Evolutionary conservation across 202 grass and related monocot genomes (phyloP), one percentile per base, ranked within the genome.

Genomic region (Panicum hallii): DNA sequence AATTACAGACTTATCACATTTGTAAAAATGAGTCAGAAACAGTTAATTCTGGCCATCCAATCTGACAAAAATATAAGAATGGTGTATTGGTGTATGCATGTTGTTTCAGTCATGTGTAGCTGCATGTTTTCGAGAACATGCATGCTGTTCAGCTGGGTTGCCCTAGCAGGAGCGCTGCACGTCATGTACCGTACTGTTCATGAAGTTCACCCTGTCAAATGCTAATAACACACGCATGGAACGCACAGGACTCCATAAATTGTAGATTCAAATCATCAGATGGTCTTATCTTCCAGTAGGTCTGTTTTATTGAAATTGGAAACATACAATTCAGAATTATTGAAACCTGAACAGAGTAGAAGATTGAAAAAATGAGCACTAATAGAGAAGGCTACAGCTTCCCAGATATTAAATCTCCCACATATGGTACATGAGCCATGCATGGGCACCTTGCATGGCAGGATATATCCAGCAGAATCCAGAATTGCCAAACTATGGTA

Each of bases 401-500:
- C 36, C 36, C 36, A 38, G 36, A 57, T 60, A 60, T 11, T 26
- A 23, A 26, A 60, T 12, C 57, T 26, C 55, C 1, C 22, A 60
- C 2, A 26, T 60, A 60, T 14, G 47, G 14, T 64, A 67, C 16
- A 63, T 55, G 83, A 74, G 90, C 83, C 16, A 86, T 80, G 42
- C 16, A 86, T 80, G 42, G 79, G 83, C 76, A 98, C 75, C 32
- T 77, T 44, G 8, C 8, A 38, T 84, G 57, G 83, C 84, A 63
- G 55, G 65, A 45, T 91, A 60, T 60, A 88, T 81, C 91, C 93
- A 61, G 75, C 57, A 22, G 79, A 68, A 90, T 88, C 66, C 79
- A 85, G 73, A 41, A 85, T 75, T 4, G 68, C 91, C 82, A 4
- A 92, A 56, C 70, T 41, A 10, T 11, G 38, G 84, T 43, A 72